Evolutionary conservation across 2,329 filamentous ascomycete genomes (phyloP).

Genomic region (Microcyclosporella mali): DNA sequence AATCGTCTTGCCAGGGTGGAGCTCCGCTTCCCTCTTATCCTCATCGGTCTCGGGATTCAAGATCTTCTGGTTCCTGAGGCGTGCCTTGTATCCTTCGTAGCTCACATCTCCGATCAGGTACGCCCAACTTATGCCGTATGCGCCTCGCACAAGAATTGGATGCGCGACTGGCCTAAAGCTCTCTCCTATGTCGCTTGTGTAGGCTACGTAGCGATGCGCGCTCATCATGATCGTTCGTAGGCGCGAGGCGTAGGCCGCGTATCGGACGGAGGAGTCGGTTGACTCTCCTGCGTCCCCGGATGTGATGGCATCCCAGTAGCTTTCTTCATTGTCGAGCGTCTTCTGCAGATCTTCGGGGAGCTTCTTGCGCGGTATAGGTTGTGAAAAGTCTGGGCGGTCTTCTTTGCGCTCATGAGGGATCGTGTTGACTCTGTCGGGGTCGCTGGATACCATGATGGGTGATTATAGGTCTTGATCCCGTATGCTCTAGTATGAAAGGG

Average conservation of each 20-base stretch:
- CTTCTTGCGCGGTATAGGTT: constrained; percentile 44
- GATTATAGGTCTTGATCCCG: neutral
- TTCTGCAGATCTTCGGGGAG: constrained; percentile 52
- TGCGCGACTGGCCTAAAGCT: constrained; percentile 91
- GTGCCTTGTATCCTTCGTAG: constrained; percentile 93
- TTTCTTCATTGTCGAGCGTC: constrained; percentile 58
- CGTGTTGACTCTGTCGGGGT: constrained; percentile 26
- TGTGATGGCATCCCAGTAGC: constrained; percentile 53
- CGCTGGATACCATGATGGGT: constrained; percentile 6
- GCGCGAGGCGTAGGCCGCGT: constrained; percentile 84
- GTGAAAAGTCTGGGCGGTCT: constrained; percentile 42
- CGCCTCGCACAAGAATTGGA: constrained; percentile 69
- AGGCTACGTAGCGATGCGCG: constrained; percentile 92
- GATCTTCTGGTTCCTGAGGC: constrained; percentile 73
- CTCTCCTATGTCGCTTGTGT: constrained; percentile 91
- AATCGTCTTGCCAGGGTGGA: constrained; percentile 33
- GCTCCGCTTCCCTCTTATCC: constrained; percentile 30
- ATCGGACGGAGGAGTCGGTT: constrained; percentile 78
- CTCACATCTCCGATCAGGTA: constrained; percentile 87
- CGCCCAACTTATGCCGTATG: constrained; percentile 87
- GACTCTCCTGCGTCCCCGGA: constrained; percentile 70
- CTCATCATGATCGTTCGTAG: constrained; percentile 63
- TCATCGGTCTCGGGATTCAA: constrained; percentile 57
- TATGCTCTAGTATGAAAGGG: neutral
- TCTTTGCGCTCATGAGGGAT: constrained; percentile 40